Percentiles rank a stretch among this genome's conserved stretches.
Evolutionary conservation across 2,329 filamentous ascomycete genomes (phyloP).

Genomic region (Ophiostoma populinum): DNA sequence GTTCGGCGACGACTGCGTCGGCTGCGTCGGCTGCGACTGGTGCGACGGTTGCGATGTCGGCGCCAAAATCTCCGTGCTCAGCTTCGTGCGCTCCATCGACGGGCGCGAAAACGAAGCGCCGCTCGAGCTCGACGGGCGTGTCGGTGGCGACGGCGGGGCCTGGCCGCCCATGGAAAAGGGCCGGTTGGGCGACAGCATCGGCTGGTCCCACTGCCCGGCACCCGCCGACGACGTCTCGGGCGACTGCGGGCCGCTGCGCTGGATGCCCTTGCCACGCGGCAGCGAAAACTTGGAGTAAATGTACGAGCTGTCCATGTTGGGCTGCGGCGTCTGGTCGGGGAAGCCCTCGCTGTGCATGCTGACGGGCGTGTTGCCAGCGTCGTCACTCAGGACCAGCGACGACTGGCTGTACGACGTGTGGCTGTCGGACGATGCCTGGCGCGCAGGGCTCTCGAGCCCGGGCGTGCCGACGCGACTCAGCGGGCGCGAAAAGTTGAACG

Average conservation of each 20-base stretch:
- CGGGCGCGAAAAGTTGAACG: constrained; percentile 89
- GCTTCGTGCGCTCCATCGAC: constrained; percentile 32
- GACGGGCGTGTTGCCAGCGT: constrained; percentile 49
- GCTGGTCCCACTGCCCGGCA: constrained; percentile 49
- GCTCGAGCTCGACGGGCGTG: constrained; percentile 40
- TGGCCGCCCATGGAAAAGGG: constrained; percentile 26
- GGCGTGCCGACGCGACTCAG: constrained; percentile 56
- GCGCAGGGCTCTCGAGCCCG: constrained; percentile 36
- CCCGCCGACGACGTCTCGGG: constrained; percentile 33
- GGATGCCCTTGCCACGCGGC: constrained; percentile 64
- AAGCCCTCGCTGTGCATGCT: constrained; percentile 58
- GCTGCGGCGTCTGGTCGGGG: constrained; percentile 25
- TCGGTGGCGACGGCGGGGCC: constrained; percentile 44
- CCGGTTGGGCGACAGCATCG: constrained; percentile 23
- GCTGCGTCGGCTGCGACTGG: no score
- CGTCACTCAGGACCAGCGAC: constrained; percentile 45
- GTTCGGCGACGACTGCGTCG: constrained; percentile 26
- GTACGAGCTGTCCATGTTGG: constrained; percentile 39
- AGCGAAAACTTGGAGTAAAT: constrained; percentile 73
- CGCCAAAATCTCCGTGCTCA: constrained; percentile 28
- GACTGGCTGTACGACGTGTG: constrained; percentile 41
- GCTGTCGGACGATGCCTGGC: constrained; percentile 50
- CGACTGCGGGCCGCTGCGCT: constrained; percentile 43
- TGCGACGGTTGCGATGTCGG: constrained; percentile 24
- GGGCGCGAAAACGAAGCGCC: constrained; percentile 25